Evolutionary conservation across 345 rosid genomes (phyloP).

Genomic region (Microcos paniculata): DNA sequence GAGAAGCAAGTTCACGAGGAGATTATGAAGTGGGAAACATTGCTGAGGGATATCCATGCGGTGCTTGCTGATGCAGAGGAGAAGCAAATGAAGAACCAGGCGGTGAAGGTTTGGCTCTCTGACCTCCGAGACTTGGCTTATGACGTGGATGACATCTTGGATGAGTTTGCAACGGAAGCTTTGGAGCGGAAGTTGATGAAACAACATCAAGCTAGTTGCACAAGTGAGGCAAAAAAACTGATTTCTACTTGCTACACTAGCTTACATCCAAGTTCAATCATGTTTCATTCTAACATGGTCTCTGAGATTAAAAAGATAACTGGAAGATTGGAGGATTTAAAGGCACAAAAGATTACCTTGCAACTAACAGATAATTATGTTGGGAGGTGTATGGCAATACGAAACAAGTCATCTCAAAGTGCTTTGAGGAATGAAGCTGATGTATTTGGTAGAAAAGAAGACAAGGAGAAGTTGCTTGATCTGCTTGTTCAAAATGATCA

Average conservation of each 20-base stretch:
- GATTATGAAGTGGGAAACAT: neutral
- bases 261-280: neutral
- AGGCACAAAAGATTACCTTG: neutral
- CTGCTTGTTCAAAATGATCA: neutral
- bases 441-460: constrained; percentile 30
- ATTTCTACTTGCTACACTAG: neutral
- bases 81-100: too few relatives aligned
- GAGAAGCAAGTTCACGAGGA: neutral
- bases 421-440: neutral
- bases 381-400: neutral
- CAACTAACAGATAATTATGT: neutral
- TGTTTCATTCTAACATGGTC: neutral
- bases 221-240: neutral
- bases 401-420: neutral
- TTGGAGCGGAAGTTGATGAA: neutral
- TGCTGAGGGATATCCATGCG: neutral
- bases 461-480: neutral
- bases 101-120: constrained; percentile 7
- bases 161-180: constrained; percentile 20
- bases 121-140: constrained; percentile 17
- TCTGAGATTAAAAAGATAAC: neutral
- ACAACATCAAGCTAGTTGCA: neutral
- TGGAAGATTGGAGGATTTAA: neutral
- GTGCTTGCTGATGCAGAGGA: too few relatives aligned
- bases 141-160: too few relatives aligned